Evolutionary conservation across 2,329 filamentous ascomycete genomes (phyloP), one percentile per base, ranked within the genome.

Genomic region (Penicillium palitans): DNA sequence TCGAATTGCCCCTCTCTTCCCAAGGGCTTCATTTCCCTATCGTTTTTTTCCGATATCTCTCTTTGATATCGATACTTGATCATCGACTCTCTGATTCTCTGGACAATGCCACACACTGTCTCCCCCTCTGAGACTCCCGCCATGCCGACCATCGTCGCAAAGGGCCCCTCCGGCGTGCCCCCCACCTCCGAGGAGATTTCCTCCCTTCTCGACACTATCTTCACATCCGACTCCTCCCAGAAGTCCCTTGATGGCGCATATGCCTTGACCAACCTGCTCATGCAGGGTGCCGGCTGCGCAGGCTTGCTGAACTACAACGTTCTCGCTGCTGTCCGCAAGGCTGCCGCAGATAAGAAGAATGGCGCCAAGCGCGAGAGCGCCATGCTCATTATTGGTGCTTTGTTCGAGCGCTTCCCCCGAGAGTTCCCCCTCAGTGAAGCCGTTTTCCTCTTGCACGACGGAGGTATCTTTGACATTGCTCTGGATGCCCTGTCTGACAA

Each of bases 261-360:
- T 72, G 82, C 82, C 42, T 79, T 90, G 60, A 84, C 83, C 55
- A 86, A 87, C 56, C 75, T 88, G 15, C 78, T 90, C 15, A 80
- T 87, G 59, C 84, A 87, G 75, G 86, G 85, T 31, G 82, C 87
- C 58, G 87, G 87, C 52, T 84, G 84, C 70, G 82, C 84, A 24
- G 87, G 86, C 51, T 79, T 90, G 54, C 75, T 81, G 49, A 79
- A 78, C 58, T 89, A 89, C 76, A 83, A 84, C 64, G 76, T 90
- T 48, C 73, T 90, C 47, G 80, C 83, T 24, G 83, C 85, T 62
- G 81, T 88, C 69, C 85, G 85, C 71, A 90, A 96, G 82, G 91
- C 90, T 39, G 92, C 93, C 4, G 80, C 83, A 68, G 92, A 98
- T 79, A 99, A 98, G 87, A 99, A 99, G 83, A 93, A 88, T 76